These are phyloP conservation scores for Kwoniella mangroviensis DNA, from an alignment of 768 basidiomycete species.

Conservation along the genomic window DNA sequence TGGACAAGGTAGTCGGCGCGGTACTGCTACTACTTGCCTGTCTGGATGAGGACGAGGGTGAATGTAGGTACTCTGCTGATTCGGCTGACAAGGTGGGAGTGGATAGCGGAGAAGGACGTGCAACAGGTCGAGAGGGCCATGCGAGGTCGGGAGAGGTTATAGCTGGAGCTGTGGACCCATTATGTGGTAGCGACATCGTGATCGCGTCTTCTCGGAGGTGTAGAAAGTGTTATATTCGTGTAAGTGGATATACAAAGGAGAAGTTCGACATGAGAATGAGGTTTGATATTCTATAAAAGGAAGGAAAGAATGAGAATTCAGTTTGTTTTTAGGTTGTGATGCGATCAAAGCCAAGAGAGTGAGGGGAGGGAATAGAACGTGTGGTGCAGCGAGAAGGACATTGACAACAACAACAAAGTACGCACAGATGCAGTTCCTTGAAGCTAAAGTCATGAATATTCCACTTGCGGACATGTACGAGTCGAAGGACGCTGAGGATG, in stretches of 20 bases:
- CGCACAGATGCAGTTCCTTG: conserved; percentile 3
- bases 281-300: not conserved
- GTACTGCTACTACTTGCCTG: conserved; percentile 18
- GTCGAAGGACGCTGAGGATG: not conserved
- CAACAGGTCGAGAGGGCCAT: conserved; percentile 40
- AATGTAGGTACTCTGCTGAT: not conserved
- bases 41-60: conserved; percentile 12
- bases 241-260: not conserved
- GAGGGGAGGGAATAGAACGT: not conserved
- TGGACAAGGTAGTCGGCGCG: not conserved
- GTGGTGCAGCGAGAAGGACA: not conserved
- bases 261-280: not conserved
- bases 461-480: conserved; percentile 2
- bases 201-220: not conserved
- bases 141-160: conserved; percentile 48
- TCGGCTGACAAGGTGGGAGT: conserved; percentile 20
- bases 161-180: conserved; percentile 44
- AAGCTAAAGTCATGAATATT: not conserved
- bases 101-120: conserved; percentile 33
- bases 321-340: not conserved
- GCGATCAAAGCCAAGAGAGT: not conserved
- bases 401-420: not conserved
- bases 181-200: conserved; percentile 20
- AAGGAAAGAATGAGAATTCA: not conserved
- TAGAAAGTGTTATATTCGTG: not conserved